Percentiles rank a stretch among this genome's conserved stretches.
phyloP scores from a whole-genome alignment of 768 basidiomycete species.

The Boletus edulis region DNA sequence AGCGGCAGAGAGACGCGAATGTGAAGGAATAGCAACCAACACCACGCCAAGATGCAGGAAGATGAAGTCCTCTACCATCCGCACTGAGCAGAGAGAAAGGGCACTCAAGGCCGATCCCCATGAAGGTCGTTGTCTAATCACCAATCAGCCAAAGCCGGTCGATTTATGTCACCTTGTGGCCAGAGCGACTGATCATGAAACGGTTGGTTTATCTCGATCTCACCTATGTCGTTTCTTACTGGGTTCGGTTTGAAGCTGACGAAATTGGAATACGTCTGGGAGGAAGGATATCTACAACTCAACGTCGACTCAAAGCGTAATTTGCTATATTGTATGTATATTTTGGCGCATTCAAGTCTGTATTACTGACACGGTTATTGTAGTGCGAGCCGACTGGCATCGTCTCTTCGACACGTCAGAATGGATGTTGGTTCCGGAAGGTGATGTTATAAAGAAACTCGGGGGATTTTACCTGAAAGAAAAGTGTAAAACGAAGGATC shows the following conservation, averaged over 20 bases:
- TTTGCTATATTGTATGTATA: background rate
- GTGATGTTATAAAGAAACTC: background rate
- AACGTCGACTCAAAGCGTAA: background rate
- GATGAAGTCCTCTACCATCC: background rate
- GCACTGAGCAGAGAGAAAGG: background rate
- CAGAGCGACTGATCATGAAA: background rate
- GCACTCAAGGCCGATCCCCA: background rate
- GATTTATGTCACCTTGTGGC: background rate
- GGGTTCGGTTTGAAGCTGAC: background rate
- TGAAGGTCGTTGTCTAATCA: background rate
- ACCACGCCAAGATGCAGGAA: background rate
- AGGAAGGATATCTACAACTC: background rate
- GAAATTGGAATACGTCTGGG: conserved; percentile 1
- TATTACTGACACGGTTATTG: background rate
- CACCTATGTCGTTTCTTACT: background rate
- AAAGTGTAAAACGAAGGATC: background rate
- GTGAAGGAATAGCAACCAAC: too few relatives aligned
- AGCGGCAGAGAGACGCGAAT: too few relatives aligned
- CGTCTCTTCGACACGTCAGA: background rate
- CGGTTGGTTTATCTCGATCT: background rate
- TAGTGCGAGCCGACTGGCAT: background rate
- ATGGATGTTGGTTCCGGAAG: background rate
- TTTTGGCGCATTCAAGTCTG: background rate
- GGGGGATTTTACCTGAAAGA: background rate
- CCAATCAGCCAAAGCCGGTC: background rate